Evolutionary conservation across 2,329 filamentous ascomycete genomes (phyloP).

Genomic region (Calycina herbarum): DNA sequence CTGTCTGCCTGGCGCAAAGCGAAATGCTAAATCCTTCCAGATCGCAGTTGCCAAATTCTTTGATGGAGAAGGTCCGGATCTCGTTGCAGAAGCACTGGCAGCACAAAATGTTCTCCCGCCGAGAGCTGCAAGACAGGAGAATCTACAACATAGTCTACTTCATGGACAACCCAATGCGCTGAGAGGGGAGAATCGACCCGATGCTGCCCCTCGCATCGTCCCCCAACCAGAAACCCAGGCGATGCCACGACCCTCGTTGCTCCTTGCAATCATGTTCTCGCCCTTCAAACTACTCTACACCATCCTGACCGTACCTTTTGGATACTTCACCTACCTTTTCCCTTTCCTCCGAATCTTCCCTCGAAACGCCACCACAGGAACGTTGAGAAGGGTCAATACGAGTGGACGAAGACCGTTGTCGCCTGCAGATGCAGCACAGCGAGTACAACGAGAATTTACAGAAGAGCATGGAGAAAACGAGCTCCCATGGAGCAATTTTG

Average conservation of each 20-base stretch:
- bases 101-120: slow-evolving; percentile 62
- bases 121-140: slow-evolving; percentile 67
- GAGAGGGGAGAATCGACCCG: slow-evolving; percentile 42
- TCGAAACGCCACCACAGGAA: slow-evolving; percentile 55
- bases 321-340: slow-evolving; percentile 49
- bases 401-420: slow-evolving; percentile 73
- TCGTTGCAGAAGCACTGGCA: slow-evolving; percentile 72
- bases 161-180: slow-evolving; percentile 35
- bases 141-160: slow-evolving; percentile 62
- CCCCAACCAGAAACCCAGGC: slow-evolving; percentile 68
- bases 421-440: slow-evolving; percentile 81
- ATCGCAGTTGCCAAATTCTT: slow-evolving; percentile 98
- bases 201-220: slow-evolving; percentile 82
- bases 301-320: slow-evolving; percentile 68
- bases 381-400: slow-evolving; percentile 58
- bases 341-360: slow-evolving; percentile 73
- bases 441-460: slow-evolving; percentile 91
- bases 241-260: slow-evolving; percentile 68
- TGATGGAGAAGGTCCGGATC: slow-evolving; percentile 87
- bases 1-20: background rate
- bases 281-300: slow-evolving; percentile 80
- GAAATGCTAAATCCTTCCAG: slow-evolving; percentile 44
- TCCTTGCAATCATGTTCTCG: slow-evolving; percentile 75
- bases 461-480: slow-evolving; percentile 79
- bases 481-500: slow-evolving; percentile 80